phyloP scores from a whole-genome alignment of 2,329 filamentous ascomycete genomes.

The Ceratocystis colombiana region DNA sequence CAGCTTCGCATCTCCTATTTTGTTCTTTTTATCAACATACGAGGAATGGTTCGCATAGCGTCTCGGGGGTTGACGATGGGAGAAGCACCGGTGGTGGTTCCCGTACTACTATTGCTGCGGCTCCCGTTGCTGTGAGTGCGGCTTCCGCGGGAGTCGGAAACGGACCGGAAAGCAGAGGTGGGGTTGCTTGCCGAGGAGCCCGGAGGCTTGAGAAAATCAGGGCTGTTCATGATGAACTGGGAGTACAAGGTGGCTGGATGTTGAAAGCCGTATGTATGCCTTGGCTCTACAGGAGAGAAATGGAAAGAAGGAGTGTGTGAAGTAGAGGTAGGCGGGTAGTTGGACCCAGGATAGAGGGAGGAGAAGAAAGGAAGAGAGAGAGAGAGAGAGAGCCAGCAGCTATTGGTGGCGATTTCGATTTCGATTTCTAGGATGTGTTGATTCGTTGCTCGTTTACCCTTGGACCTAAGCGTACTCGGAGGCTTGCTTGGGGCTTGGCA shows the following conservation, averaged over 20 bases:
- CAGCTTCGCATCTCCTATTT: not conserved
- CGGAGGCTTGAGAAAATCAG: slow-evolving; percentile 22
- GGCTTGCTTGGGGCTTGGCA: no score
- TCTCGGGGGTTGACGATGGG: slow-evolving; percentile 19
- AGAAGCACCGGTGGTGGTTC: not conserved
- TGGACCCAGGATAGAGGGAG: not conserved
- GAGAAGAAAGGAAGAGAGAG: not conserved
- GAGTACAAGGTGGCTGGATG: not conserved
- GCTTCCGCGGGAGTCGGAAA: not conserved
- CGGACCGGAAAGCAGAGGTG: slow-evolving; percentile 16
- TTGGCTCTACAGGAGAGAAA: not conserved
- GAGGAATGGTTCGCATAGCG: slow-evolving; percentile 22
- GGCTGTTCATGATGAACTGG: slow-evolving; percentile 18
- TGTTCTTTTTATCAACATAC: slow-evolving; percentile 7
- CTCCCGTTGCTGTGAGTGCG: slow-evolving; percentile 18
- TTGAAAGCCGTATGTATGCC: no score
- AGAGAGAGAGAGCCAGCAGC: not conserved
- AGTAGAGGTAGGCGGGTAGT: not conserved
- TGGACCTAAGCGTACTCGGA: no score
- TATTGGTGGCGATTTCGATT: no score
- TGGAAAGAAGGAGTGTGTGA: not conserved
- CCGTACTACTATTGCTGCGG: slow-evolving; percentile 21
- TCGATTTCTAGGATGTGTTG: no score
- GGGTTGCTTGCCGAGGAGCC: slow-evolving; percentile 24
- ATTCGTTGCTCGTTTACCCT: no score